Evolutionary conservation across 495 filamentous ascomycete genomes (phyloP).

Genomic region (Clavariopsis aquatica): DNA sequence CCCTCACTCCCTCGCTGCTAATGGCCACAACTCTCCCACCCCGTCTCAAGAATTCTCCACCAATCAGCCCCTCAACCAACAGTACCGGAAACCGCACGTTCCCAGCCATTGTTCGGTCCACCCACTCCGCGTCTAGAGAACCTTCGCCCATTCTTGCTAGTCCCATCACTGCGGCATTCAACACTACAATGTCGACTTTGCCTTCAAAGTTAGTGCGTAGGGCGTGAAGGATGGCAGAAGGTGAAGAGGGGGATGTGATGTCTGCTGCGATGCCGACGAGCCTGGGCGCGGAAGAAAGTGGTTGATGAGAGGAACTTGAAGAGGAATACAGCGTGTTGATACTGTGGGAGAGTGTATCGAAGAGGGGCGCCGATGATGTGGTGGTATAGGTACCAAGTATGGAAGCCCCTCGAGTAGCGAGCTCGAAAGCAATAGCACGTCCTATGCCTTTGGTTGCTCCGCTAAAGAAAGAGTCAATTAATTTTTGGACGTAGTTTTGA

Average conservation of each 20-base stretch:
- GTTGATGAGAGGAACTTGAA: neutral
- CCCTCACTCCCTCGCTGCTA: constrained; percentile 30
- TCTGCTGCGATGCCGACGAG: constrained; percentile 33
- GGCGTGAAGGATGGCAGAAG: constrained; percentile 7
- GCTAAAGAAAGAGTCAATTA: constrained; percentile 8
- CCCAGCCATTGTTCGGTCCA: constrained; percentile 23
- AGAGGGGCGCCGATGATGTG: constrained; percentile 24
- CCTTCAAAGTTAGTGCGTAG: constrained; percentile 26
- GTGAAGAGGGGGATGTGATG: constrained; percentile 15
- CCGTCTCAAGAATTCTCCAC: constrained; percentile 9
- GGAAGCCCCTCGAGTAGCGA: constrained; percentile 32
- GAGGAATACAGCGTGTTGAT: constrained; percentile 21
- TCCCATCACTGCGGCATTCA: constrained; percentile 36
- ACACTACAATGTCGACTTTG: constrained; percentile 36
- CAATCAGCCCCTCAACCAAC: constrained; percentile 35
- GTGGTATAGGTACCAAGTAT: constrained; percentile 35
- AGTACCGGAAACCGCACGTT: constrained; percentile 34
- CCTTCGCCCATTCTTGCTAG: constrained; percentile 30
- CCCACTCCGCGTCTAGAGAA: constrained; percentile 13
- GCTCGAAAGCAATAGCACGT: constrained; percentile 34
- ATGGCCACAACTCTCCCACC: constrained; percentile 33
- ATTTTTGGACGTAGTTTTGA: neutral
- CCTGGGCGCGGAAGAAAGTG: constrained; percentile 5
- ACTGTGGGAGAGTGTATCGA: constrained; percentile 27
- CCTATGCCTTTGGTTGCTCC: constrained; percentile 41